Evolutionary conservation across 768 basidiomycete genomes (phyloP).

Genomic region (Lactarius tabidus): DNA sequence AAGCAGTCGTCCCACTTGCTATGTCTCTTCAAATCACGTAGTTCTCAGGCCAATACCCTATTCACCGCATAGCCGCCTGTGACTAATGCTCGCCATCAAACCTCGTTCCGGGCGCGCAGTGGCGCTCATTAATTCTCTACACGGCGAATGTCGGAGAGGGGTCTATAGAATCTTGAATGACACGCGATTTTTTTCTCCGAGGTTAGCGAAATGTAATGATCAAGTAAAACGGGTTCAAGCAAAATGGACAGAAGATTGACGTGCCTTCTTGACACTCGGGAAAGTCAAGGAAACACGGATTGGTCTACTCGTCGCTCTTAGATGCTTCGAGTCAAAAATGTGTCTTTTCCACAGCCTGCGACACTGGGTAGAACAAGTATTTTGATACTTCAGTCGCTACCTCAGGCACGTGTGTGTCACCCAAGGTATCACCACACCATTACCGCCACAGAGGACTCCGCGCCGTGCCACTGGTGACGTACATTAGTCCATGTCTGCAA

Average conservation of each 20-base stretch:
- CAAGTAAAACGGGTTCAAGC: too few species aligned
- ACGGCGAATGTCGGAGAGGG: background rate
- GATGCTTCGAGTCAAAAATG: background rate
- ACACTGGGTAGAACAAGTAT: background rate
- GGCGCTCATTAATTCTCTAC: conserved; percentile 23
- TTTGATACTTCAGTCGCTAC: too few species aligned
- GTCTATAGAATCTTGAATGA: background rate
- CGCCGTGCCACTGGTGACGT: too few species aligned
- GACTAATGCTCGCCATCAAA: conserved; percentile 29
- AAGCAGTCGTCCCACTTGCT: conserved; percentile 31
- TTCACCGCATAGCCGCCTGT: conserved; percentile 28
- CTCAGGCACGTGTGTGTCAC: background rate
- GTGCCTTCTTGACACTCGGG: background rate
- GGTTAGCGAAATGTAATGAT: background rate
- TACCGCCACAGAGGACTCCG: background rate
- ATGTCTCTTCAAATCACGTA: conserved; percentile 3
- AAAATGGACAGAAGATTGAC: background rate
- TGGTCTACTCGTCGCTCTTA: background rate
- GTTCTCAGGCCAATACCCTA: background rate
- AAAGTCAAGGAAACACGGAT: background rate
- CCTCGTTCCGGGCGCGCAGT: conserved; percentile 31
- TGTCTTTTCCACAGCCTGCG: background rate
- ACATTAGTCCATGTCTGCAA: background rate
- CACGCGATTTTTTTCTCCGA: background rate
- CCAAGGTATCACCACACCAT: too few species aligned